Evolutionary conservation across 129 eudicot species (phyloP), one percentile per base, ranked within the genome.

Genomic region (Escallonia herrerae): DNA sequence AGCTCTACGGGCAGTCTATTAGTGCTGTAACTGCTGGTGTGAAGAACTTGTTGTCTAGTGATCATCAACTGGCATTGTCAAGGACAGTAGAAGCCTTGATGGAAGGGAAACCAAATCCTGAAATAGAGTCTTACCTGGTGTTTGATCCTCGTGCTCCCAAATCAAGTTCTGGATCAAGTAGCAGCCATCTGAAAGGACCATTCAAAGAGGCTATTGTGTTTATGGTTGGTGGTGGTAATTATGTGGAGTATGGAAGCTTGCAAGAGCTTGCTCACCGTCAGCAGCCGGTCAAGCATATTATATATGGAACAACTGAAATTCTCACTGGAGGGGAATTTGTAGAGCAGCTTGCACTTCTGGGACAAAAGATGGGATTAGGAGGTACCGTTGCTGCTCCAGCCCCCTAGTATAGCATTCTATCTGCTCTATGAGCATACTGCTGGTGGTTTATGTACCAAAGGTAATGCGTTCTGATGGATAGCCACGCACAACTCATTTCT

Each of bases 91-190:
- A 93, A 73, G 93, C 96, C 52, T 64, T 93, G 69, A 93, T 93
- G 96, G 96, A 93, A 65, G 99, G 96, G 54, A 93, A 72, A 56
- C 90, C 95, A 37, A 84, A 84, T 72, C 99, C 99, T 10, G 99
- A 89, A 56, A 89, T 82, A 4, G 99, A 93, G 6, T 89, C 95
- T 22, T 93, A 86, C 63, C 86, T 83, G 41, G 55, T 84, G 74
- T 83, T 93, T 44, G 99, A 93, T 77, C 99, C 99, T n/a, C 93
- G 96, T 68, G 90, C 96, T 42, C 96, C 99, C 47, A 93, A 93
- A 81, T 89, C 98, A 42, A 70, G 70, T 66, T 74, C 96, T n/a
- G 88, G 79, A 4, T 38, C 84, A 7, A 72, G 74, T 41, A 60
- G 81, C 63, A 68, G 85, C 80, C 95, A 88, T 65, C 79, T 85